Conservation (phyloP, 768 basidiomycete species). For the Sistotremastrum niveocremeum region DNA sequence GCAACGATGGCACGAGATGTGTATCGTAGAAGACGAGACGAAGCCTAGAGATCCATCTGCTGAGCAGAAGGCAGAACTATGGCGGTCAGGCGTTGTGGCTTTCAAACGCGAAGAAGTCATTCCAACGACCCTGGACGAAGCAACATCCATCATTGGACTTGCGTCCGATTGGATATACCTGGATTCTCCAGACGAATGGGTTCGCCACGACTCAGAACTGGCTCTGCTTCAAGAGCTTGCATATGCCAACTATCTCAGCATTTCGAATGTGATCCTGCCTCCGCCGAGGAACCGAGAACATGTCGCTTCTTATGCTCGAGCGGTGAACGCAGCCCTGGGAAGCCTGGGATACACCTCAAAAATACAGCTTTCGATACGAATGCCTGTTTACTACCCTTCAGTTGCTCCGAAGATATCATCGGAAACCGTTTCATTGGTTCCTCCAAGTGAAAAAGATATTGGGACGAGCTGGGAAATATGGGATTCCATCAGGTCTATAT, state of each 20-base stretch:
- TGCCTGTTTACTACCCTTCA: constrained; percentile 70
- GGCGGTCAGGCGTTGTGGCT: constrained; percentile 63
- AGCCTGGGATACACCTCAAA: constrained; percentile 47
- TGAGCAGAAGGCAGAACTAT: constrained; percentile 64
- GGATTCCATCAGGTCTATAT: constrained; percentile 86
- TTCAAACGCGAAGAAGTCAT: constrained; percentile 81
- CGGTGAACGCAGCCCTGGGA: constrained; percentile 65
- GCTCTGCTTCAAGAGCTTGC: constrained; percentile 87
- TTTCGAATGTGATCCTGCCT: constrained; percentile 77
- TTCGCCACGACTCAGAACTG: constrained; percentile 92
- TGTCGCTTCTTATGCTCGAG: constrained; percentile 87
- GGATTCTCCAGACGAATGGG: constrained; percentile 85
- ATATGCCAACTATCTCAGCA: constrained; percentile 85
- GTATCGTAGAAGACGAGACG: constrained; percentile 37
- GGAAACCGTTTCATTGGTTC: not conserved
- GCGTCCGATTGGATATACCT: constrained; percentile 93
- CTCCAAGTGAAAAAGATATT: constrained; percentile 33
- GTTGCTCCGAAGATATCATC: constrained; percentile 21
- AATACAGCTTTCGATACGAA: constrained; percentile 61
- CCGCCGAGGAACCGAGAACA: constrained; percentile 73
- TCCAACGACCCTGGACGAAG: constrained; percentile 75
- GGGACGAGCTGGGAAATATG: constrained; percentile 95
- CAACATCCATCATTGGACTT: constrained; percentile 57
- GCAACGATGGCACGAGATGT: constrained; percentile 80
- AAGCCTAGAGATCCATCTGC: constrained; percentile 26